Conservation (phyloP, 495 filamentous ascomycete genomes). For the Aspergillus carlsbadensis region DNA sequence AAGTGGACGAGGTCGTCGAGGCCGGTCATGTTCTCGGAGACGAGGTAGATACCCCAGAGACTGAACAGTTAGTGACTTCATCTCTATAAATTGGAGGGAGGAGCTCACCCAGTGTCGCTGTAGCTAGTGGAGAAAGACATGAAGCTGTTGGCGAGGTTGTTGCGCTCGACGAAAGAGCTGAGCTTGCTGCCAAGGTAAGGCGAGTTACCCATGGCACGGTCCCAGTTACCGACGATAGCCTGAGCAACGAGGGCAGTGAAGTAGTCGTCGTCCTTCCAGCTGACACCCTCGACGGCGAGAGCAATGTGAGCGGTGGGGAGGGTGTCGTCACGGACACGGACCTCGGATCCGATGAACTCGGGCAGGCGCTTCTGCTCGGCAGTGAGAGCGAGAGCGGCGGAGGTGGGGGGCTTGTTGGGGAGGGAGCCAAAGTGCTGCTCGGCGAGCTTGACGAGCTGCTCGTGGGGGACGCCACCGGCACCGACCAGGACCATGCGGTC, state of each 20-base stretch:
- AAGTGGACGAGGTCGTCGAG: conserved; percentile 98
- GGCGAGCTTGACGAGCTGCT: conserved; percentile 89
- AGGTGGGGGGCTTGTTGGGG: conserved; percentile 66
- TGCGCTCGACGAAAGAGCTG: conserved; percentile 85
- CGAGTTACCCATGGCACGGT: conserved; percentile 96
- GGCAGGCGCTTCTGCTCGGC: conserved; percentile 79
- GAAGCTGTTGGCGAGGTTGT: conserved; percentile 96
- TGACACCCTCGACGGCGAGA: conserved; percentile 97
- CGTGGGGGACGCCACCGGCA: conserved; percentile 89
- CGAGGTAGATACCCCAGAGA: conserved; percentile 99
- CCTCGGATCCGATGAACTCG: conserved; percentile 94
- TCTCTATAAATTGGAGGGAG: background rate
- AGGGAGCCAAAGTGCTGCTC: conserved; percentile 91
- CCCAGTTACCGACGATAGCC: conserved; percentile 99
- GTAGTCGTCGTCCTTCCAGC: conserved; percentile 99
- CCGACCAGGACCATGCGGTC: conserved; percentile 99
- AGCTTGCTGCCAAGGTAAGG: conserved; percentile 97
- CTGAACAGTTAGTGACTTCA: conserved; percentile 42
- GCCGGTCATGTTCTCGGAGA: conserved; percentile 80
- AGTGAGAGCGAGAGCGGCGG: conserved; percentile 60
- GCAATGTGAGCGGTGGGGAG: conserved; percentile 96
- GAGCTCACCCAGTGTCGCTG: conserved; percentile 90
- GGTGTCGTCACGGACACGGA: conserved; percentile 92
- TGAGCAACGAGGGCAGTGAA: conserved; percentile 97
- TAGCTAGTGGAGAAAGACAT: conserved; percentile 99